Conservation (phyloP, 163 green algal species). For the Chlamydomonas reinhardtii region DNA sequence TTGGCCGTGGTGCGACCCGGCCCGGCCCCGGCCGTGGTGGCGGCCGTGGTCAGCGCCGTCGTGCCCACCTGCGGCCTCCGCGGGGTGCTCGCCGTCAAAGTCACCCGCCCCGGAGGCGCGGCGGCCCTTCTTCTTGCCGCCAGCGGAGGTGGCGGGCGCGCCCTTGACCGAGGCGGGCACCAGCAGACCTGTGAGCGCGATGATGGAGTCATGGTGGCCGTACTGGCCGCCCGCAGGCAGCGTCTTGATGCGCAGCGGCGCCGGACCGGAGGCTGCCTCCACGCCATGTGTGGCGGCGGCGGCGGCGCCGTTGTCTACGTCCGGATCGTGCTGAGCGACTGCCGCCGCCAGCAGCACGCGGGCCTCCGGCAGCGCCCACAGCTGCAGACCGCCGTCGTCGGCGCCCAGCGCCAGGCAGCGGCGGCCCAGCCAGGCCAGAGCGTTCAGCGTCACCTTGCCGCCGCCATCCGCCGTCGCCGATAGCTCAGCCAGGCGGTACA, state of each 20-base stretch:
- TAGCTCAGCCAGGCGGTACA: too few relatives aligned
- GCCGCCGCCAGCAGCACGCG: neutral
- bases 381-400: constrained; percentile 34
- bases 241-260: neutral
- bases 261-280: neutral
- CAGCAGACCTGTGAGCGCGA: too few relatives aligned
- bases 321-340: too few relatives aligned
- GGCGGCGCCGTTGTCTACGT: neutral
- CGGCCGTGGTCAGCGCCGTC: neutral
- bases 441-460: neutral
- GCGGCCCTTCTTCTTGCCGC: too few relatives aligned
- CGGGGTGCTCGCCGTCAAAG: too few relatives aligned
- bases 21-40: neutral
- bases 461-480: too few relatives aligned
- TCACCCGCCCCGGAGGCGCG: too few relatives aligned
- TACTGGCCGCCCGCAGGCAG: constrained; percentile 4
- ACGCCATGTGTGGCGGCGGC: neutral
- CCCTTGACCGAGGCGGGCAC: too few relatives aligned
- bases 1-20: neutral
- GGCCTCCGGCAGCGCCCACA: constrained; percentile 6
- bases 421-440: constrained; percentile 19
- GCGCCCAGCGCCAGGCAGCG: constrained; percentile 8
- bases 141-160: too few relatives aligned
- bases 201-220: constrained; percentile 36
- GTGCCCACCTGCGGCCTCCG: too few relatives aligned